These are phyloP conservation scores for Aspergillus affinis DNA, from an alignment of 495 filamentous ascomycete genomes.

Conservation along the genomic window DNA sequence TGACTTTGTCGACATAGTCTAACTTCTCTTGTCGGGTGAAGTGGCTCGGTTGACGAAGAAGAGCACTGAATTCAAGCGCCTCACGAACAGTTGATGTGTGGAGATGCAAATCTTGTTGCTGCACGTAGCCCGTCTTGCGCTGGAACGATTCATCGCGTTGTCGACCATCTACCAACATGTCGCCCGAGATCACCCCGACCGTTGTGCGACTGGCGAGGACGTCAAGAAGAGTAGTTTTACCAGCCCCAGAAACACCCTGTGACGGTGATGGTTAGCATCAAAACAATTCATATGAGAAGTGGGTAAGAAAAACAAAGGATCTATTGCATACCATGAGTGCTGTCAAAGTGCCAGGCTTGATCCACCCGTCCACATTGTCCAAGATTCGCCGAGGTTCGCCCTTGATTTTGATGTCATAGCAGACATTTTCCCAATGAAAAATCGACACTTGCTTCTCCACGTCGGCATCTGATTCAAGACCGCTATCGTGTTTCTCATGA, in stretches of 20 bases:
- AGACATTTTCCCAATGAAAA: constrained; percentile 68
- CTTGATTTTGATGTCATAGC: constrained; percentile 59
- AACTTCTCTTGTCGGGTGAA: constrained; percentile 71
- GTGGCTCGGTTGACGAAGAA: constrained; percentile 75
- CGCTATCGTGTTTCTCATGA: constrained; percentile 15
- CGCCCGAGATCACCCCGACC: constrained; percentile 48
- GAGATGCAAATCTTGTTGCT: constrained; percentile 90
- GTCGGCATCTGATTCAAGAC: constrained; percentile 43
- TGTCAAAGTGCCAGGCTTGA: constrained; percentile 63
- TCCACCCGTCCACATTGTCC: constrained; percentile 59
- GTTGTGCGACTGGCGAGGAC: constrained; percentile 49
- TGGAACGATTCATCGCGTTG: constrained; percentile 72
- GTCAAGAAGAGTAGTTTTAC: constrained; percentile 60
- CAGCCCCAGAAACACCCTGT: constrained; percentile 51
- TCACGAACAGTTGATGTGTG: constrained; percentile 78
- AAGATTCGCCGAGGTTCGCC: constrained; percentile 49
- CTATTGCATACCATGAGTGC: constrained; percentile 49
- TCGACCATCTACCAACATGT: constrained; percentile 51
- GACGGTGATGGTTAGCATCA: not conserved
- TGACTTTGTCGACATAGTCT: constrained; percentile 85
- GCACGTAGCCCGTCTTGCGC: constrained; percentile 87
- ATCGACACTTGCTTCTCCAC: constrained; percentile 41
- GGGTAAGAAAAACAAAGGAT: not conserved
- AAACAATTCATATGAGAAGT: not conserved
- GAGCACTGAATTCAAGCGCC: constrained; percentile 76